Base-by-base conservation (phyloP, 2,329 filamentous ascomycete genomes). In the Dryadomyces quercus-mongolicae region DNA sequence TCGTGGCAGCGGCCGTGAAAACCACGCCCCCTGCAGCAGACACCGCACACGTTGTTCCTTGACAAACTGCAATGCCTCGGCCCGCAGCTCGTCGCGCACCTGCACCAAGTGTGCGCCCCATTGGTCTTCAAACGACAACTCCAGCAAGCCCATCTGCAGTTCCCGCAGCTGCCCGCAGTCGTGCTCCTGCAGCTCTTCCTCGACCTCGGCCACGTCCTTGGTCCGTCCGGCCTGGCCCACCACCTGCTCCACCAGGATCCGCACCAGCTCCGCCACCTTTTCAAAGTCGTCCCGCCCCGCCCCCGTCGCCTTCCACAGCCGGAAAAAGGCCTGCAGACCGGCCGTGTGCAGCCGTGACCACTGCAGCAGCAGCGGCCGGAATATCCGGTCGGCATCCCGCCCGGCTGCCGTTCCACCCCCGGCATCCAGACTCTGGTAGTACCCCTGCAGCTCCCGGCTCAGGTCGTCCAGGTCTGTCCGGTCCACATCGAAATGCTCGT, bases 21-120 rank as follows among this genome's bases (percentile, higher is more conserved):
- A 98, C 93, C 93, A 98, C 10, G 86, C 84, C 7, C 93, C 93
- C 60, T 88, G 80, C 4, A 97, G 77, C 43, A 98, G 74, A 65
- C 91, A 96, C 53, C 93, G 80, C 57, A 97, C 87, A 42, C 93
- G 83, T 68, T 98, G 93, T 70, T 98, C 93, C 69, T 95, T 96
- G 69, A 97, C 88, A 64, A 98, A 98, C 63, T 95, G 88, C 53
- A 96, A 72, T 12, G 92, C 90, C 68, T 98, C 93, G 62, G 92
- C 84, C 61, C 88, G 86, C 47, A 97, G 76, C 67, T 95, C 89
- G 54, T 96, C 89, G 38, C 90, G 85, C n/a, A 95, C 88, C 69
- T 93, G 88, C 59, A 81, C 81, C 31, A 98, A 75, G 68, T 97
- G 90, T 58, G 87, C 81, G 13, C 91, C 91, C 93, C 93, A 98